Evolutionary conservation across 257 asterid species (phyloP).

Genomic region (Nicotiana attenuata): DNA sequence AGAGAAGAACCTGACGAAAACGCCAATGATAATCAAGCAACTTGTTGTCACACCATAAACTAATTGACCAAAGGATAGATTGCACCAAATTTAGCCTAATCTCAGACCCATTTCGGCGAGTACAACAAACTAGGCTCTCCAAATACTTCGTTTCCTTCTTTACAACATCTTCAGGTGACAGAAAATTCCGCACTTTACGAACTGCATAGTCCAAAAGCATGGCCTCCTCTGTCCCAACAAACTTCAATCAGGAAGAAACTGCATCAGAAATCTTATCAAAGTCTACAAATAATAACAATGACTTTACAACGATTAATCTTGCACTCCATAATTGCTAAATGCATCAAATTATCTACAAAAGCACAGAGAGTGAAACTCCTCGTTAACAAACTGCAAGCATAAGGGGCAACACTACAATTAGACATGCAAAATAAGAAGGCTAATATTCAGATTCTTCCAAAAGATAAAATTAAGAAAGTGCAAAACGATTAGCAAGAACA

Average conservation of each 20-base stretch:
- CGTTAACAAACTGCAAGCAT: background rate
- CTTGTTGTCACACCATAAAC: conserved; percentile 80
- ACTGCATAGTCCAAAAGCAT: conserved; percentile 60
- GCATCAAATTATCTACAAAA: background rate
- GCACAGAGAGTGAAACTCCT: background rate
- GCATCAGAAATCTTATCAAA: conserved; percentile 23
- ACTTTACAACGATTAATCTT: background rate
- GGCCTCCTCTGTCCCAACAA: conserved; percentile 63
- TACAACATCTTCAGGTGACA: conserved; percentile 44
- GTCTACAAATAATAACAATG: background rate
- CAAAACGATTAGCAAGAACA: background rate
- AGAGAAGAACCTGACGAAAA: conserved; percentile 65
- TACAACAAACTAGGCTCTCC: conserved; percentile 56
- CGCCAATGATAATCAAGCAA: conserved; percentile 81
- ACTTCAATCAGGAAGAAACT: conserved; percentile 51
- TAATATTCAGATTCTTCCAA: background rate
- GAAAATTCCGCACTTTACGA: conserved; percentile 50
- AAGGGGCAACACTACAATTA: background rate
- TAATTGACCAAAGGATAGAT: conserved; percentile 60
- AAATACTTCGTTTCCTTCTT: conserved; percentile 56
- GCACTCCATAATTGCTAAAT: conserved; percentile 4
- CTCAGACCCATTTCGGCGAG: conserved; percentile 37
- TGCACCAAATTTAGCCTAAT: conserved; percentile 49
- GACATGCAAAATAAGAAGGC: background rate
- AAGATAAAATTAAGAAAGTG: background rate